Conservation (phyloP, 495 filamentous ascomycete genomes). For the Daldinia grandis region DNA sequence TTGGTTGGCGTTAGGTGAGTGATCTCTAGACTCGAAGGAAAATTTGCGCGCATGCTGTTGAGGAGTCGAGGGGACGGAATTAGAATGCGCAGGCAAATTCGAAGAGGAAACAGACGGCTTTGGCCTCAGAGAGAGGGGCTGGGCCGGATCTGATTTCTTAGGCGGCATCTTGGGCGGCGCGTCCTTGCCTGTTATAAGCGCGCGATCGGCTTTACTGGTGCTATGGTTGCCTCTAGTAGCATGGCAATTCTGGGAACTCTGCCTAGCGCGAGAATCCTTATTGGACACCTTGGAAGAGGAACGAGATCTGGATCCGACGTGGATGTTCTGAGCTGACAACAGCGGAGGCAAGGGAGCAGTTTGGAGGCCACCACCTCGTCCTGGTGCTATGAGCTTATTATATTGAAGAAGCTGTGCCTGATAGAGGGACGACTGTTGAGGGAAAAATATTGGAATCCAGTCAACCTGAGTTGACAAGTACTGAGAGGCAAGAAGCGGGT, state of each 20-base stretch:
- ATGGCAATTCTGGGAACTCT: constrained; percentile 62
- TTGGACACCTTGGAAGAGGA: constrained; percentile 62
- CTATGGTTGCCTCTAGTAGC: constrained; percentile 62
- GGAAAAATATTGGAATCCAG: constrained; percentile 57
- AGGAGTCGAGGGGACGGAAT: constrained; percentile 92
- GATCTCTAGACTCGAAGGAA: constrained; percentile 84
- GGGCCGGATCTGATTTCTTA: constrained; percentile 51
- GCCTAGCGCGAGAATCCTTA: constrained; percentile 55
- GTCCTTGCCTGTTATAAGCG: constrained; percentile 63
- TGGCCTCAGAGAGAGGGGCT: constrained; percentile 46
- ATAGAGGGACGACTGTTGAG: constrained; percentile 59
- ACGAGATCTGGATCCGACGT: constrained; percentile 58
- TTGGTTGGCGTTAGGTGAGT: constrained; percentile 76
- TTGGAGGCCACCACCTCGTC: constrained; percentile 59
- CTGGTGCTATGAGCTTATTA: constrained; percentile 62
- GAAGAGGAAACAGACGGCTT: constrained; percentile 46
- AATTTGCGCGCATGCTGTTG: constrained; percentile 87
- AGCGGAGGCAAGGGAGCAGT: constrained; percentile 56
- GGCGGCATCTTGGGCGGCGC: constrained; percentile 57
- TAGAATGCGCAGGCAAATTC: constrained; percentile 68
- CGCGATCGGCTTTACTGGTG: constrained; percentile 62
- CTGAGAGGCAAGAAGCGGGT: constrained; percentile 32
- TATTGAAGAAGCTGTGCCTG: constrained; percentile 64
- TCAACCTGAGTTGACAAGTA: constrained; percentile 52
- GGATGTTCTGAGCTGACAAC: constrained; percentile 56